Evolutionary conservation across 1,284 basidiomycete genomes (phyloP).

Genomic region (Clitocybe nebularis): DNA sequence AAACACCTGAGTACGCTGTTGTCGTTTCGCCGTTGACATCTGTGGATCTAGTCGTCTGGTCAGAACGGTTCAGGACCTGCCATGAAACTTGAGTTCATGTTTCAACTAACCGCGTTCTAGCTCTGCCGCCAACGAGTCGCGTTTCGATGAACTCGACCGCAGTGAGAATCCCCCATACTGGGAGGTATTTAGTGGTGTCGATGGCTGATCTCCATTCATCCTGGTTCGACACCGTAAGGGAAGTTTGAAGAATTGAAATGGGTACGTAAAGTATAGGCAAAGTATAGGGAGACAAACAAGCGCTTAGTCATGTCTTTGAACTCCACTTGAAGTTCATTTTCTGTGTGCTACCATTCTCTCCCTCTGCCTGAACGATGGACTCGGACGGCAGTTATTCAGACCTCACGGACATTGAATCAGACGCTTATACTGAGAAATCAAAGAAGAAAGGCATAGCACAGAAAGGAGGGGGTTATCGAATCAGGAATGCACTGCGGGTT

Average conservation of each 20-base stretch:
- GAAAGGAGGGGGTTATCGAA: slow-evolving; percentile 36
- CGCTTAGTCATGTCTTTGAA: slow-evolving; percentile 6
- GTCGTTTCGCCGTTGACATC: slow-evolving; percentile 14
- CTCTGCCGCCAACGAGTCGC: slow-evolving; percentile 62
- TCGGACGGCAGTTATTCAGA: slow-evolving; percentile 37
- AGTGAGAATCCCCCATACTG: slow-evolving; percentile 9
- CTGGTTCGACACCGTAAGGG: not conserved
- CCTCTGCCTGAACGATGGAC: slow-evolving; percentile 5
- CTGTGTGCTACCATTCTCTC: not conserved
- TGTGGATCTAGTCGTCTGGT: slow-evolving; percentile 15
- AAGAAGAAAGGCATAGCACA: slow-evolving; percentile 15
- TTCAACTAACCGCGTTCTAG: slow-evolving; percentile 53
- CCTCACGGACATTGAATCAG: slow-evolving; percentile 35
- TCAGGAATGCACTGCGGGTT: slow-evolving; percentile 53
- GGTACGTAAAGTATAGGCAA: too few species aligned
- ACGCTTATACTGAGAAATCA: slow-evolving; percentile 16
- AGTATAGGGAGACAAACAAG: too few species aligned
- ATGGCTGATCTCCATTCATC: slow-evolving; percentile 18
- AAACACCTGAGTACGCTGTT: slow-evolving; percentile 47
- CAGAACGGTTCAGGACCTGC: slow-evolving; percentile 1
- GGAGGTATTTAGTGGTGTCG: slow-evolving; percentile 18
- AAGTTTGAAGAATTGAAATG: not conserved
- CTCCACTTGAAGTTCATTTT: slow-evolving; percentile 6
- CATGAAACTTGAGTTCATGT: not conserved
- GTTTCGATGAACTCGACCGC: slow-evolving; percentile 36